Evolutionary conservation across 2,329 filamentous ascomycete species (phyloP).

Genomic region (Paraphaeosphaeria minitans): DNA sequence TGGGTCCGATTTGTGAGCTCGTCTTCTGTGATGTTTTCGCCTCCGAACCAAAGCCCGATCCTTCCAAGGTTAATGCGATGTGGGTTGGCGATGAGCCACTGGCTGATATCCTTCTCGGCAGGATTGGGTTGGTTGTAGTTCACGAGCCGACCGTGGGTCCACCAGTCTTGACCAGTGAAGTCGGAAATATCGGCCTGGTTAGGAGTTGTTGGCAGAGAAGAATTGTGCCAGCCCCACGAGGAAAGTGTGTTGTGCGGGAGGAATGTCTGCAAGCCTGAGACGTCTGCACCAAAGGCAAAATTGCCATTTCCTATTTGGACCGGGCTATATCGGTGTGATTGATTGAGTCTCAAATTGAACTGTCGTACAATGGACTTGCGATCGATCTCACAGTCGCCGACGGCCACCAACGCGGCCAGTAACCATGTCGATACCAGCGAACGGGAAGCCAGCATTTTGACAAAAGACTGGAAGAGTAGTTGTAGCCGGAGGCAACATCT

Average conservation of each 20-base stretch:
- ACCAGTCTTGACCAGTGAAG: constrained; percentile 52
- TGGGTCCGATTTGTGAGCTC: constrained; percentile 50
- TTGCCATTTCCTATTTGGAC: constrained; percentile 57
- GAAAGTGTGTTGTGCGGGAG: constrained; percentile 50
- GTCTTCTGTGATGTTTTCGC: constrained; percentile 48
- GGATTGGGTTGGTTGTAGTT: constrained; percentile 53
- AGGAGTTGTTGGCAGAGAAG: constrained; percentile 48
- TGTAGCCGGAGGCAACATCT: not conserved
- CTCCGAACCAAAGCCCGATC: constrained; percentile 55
- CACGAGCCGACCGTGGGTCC: constrained; percentile 51
- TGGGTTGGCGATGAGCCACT: constrained; percentile 62
- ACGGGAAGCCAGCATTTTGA: not conserved
- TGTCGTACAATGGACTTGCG: constrained; percentile 34
- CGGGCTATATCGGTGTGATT: constrained; percentile 57
- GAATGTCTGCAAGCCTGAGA: constrained; percentile 55
- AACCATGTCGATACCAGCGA: not conserved
- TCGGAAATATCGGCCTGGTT: constrained; percentile 44
- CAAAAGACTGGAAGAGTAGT: not conserved
- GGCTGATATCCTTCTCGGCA: constrained; percentile 49
- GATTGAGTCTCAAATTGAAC: constrained; percentile 57
- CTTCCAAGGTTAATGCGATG: constrained; percentile 58
- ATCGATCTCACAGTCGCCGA: constrained; percentile 27
- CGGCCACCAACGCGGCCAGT: not conserved
- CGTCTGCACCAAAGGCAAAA: constrained; percentile 54
- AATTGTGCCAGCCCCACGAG: constrained; percentile 55